Conservation (phyloP, 208 protist genomes). For the Tetramitus jugosus region DNA sequence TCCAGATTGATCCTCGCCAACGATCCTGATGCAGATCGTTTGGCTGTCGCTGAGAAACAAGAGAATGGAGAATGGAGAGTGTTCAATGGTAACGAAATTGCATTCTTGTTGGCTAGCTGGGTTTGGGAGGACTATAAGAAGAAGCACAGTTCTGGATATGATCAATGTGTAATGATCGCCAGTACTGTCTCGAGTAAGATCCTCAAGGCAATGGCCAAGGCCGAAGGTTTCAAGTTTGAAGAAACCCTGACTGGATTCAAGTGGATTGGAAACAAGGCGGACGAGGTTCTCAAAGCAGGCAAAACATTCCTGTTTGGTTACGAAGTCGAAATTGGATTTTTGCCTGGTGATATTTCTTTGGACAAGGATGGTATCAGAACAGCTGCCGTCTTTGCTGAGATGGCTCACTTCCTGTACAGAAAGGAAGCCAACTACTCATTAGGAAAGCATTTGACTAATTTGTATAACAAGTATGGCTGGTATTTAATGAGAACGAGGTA, state of each 20-base stretch:
- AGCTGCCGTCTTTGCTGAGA: constrained; percentile 74
- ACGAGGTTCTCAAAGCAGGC: constrained; percentile 43
- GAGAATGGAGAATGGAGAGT: constrained; percentile 69
- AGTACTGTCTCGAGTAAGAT: constrained; percentile 74
- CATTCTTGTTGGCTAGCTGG: constrained; percentile 86
- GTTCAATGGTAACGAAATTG: constrained; percentile 96
- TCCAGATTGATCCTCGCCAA: constrained; percentile 88
- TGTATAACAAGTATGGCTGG: constrained; percentile 75
- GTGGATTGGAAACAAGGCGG: constrained; percentile 84
- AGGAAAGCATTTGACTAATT: constrained; percentile 48
- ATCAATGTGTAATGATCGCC: constrained; percentile 46
- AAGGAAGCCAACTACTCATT: constrained; percentile 46
- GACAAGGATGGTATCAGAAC: constrained; percentile 95
- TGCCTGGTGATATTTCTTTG: constrained; percentile 65
- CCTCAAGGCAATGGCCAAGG: constrained; percentile 73
- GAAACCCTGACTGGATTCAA: constrained; percentile 98
- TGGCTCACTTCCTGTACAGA: constrained; percentile 57
- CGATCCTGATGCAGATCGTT: constrained; percentile 95
- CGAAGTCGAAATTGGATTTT: constrained; percentile 94
- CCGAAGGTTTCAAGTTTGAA: constrained; percentile 73
- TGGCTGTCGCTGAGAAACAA: constrained; percentile 78
- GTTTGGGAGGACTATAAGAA: constrained; percentile 55
- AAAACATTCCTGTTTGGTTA: constrained; percentile 74
- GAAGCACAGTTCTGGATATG: constrained; percentile 28
- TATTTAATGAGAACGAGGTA: constrained; percentile 81